Conservation (phyloP, 2,329 filamentous ascomycete genomes). For the Alternaria tenuissima region DNA sequence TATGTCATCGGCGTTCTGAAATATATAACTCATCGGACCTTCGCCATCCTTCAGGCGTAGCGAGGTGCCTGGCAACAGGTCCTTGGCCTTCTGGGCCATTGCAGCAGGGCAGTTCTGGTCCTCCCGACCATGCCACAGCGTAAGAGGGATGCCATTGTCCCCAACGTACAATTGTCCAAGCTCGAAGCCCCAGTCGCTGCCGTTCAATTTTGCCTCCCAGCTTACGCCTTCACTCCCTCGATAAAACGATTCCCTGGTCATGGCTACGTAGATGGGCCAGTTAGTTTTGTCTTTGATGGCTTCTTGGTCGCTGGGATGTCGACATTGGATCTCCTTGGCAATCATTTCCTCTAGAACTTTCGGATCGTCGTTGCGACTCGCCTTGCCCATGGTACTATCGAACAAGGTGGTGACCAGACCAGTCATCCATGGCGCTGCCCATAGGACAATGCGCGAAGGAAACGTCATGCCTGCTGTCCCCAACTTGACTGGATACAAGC, state of each 20-base stretch:
- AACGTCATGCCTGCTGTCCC: conserved; percentile 41
- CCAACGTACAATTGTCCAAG: conserved; percentile 36
- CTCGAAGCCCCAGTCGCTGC: conserved; percentile 45
- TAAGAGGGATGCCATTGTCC: conserved; percentile 27
- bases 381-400: conserved; percentile 37
- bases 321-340: conserved; percentile 28
- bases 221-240: conserved; percentile 38
- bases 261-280: conserved; percentile 35
- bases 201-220: conserved; percentile 41
- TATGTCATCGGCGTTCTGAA: conserved; percentile 33
- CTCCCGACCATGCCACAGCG: conserved; percentile 46
- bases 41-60: conserved; percentile 35
- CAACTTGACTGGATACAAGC: conserved; percentile 35
- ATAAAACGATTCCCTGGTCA: conserved; percentile 36
- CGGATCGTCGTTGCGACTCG: conserved; percentile 35
- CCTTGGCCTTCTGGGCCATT: conserved; percentile 36
- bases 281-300: conserved; percentile 32
- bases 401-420: conserved; percentile 28
- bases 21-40: conserved; percentile 37
- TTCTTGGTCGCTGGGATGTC: conserved; percentile 30
- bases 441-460: conserved; percentile 30
- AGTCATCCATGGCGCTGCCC: conserved; percentile 38
- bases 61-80: conserved; percentile 30
- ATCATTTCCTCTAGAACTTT: conserved; percentile 38
- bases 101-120: conserved; percentile 38